A percentile compares a stretch with the other conserved stretches of the same genome.
These are phyloP conservation scores for Chaetomium fimeti DNA, from an alignment of 495 filamentous ascomycete species.

Conservation along the genomic window DNA sequence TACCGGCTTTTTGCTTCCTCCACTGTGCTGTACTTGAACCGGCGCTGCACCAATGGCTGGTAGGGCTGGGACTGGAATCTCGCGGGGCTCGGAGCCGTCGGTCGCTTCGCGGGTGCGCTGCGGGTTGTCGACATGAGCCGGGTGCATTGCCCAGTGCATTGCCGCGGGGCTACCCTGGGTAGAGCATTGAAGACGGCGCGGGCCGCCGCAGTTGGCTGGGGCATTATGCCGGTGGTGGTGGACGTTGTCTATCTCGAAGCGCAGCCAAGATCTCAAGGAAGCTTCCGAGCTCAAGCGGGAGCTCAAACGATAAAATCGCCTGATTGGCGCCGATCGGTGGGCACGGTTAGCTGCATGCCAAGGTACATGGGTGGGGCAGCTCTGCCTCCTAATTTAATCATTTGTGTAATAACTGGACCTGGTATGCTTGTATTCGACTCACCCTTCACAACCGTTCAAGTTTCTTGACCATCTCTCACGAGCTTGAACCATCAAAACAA, in stretches of 20 bases:
- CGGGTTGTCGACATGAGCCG: constrained; percentile 33
- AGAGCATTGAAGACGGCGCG: constrained; percentile 31
- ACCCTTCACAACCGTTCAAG: not conserved
- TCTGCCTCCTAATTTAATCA: no score
- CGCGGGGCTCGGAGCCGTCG: constrained; percentile 21
- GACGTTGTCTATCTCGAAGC: not conserved
- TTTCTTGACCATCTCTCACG: not conserved
- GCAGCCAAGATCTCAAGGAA: not conserved
- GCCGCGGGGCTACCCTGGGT: constrained; percentile 22
- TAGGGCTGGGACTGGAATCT: constrained; percentile 27
- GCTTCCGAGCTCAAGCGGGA: constrained; percentile 10
- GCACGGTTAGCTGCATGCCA: constrained; percentile 14
- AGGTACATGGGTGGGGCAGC: not conserved
- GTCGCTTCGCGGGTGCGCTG: constrained; percentile 21
- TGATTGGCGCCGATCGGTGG: constrained; percentile 14
- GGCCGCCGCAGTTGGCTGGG: constrained; percentile 28
- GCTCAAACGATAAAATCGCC: constrained; percentile 25
- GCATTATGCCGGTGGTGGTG: constrained; percentile 29
- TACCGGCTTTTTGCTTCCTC: constrained; percentile 55
- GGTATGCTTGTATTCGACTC: constrained; percentile 22
- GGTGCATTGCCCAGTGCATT: constrained; percentile 34
- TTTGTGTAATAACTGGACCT: no score
- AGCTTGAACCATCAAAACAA: not conserved
- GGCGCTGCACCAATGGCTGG: constrained; percentile 37
- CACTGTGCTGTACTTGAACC: constrained; percentile 51